Base-by-base conservation (phyloP, 441 rosid species). In the Populus hybrid region DNA sequence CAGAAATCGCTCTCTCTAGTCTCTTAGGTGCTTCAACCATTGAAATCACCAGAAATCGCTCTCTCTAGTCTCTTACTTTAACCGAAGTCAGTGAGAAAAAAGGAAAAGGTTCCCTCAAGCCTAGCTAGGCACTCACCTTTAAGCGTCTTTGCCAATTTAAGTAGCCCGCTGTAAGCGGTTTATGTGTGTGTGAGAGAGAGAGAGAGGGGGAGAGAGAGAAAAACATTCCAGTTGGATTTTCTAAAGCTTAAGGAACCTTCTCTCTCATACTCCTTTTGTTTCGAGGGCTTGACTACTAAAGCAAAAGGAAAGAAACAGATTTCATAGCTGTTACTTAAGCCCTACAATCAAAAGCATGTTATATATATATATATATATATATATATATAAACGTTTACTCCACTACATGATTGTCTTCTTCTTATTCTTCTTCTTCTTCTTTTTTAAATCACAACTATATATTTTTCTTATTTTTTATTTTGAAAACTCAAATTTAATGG, bases 251-350 rank as follows among this genome's bases (percentile, higher is more conserved):
- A 72, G 32, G 73, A 76, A 67, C 38, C 64, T 78, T 26, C 16
- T 65, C 21, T 63, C 42, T 77, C 69, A 32, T 35, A 35, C 24
- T 26, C 28, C 42, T 69, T 69, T 69, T 79, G 84, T 75, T 74
- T 79, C 19, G 35, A 75, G 74, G 70, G 63, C 86, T 86, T 83
- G 90, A 89, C 88, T 87, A 79, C 76, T 76, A 90, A 86, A 88
- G 91, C 84, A 84, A 87, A 87, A 87, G 88, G 83, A 30, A 79
- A 59, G 85, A 87, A 90, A 87, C 86, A 85, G 87, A 83, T 86
- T 83, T 77, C 84, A 76, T 77, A 85, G 87, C 88, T 84, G 87
- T 82, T 84, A 78, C 84, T 72, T 57, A 75, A 75, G 74, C 61
- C 71, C 69, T 75, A 78, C 80, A 71, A 82, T 83, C 87, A 76